Evolutionary conservation across 805 yeast species (phyloP).

Genomic region (Metschnikowia orientalis): DNA sequence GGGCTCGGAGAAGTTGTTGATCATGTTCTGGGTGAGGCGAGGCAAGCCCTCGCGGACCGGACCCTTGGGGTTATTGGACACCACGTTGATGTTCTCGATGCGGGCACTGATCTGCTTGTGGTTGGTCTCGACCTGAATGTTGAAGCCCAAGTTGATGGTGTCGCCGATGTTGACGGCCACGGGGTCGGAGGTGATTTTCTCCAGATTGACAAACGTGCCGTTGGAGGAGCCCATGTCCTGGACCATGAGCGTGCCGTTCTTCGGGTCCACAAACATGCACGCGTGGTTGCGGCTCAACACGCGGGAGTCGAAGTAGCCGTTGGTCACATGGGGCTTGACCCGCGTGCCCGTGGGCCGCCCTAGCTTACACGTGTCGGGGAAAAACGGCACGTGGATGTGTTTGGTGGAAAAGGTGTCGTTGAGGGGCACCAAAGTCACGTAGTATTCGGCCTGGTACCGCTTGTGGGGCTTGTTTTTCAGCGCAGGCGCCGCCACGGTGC

Average conservation of each 20-base stretch:
- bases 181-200: slow-evolving; percentile 57
- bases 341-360: slow-evolving; percentile 84
- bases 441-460: slow-evolving; percentile 38
- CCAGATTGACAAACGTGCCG: slow-evolving; percentile 87
- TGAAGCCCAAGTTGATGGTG: slow-evolving; percentile 89
- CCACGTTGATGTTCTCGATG: slow-evolving; percentile 67
- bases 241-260: slow-evolving; percentile 62
- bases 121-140: slow-evolving; percentile 61
- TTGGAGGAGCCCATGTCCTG: slow-evolving; percentile 88
- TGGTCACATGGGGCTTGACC: slow-evolving; percentile 57
- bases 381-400: slow-evolving; percentile 70
- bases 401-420: slow-evolving; percentile 82
- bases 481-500: slow-evolving; percentile 2
- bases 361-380: slow-evolving; percentile 77
- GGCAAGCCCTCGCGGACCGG: slow-evolving; percentile 14
- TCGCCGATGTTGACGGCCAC: slow-evolving; percentile 75
- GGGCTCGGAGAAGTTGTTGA: slow-evolving; percentile 19
- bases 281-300: slow-evolving; percentile 95
- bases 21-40: slow-evolving; percentile 11
- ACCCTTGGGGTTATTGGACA: slow-evolving; percentile 30
- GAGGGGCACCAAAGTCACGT: slow-evolving; percentile 68
- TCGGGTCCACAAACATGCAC: slow-evolving; percentile 69
- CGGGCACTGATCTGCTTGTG: slow-evolving; percentile 85
- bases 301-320: slow-evolving; percentile 92
- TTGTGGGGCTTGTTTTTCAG: slow-evolving; percentile 17